Percentiles rank a stretch among this genome's conserved stretches.
These are phyloP conservation scores for Phytopythium litorale DNA, from an alignment of 352 stramenopile species.

Conservation along the genomic window DNA sequence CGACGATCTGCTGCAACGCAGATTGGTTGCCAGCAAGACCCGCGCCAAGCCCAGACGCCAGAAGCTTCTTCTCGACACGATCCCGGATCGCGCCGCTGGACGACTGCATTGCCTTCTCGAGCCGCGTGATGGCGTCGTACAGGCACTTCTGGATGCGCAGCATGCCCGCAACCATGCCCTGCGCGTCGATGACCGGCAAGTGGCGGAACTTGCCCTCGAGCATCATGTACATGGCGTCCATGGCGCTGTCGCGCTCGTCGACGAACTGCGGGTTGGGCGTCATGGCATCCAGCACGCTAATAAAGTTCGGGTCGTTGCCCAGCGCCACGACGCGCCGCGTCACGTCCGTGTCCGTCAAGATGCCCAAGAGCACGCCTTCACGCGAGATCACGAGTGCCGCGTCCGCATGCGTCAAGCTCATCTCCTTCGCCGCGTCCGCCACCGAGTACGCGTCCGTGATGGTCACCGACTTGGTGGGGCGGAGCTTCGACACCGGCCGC, in stretches of 20 bases:
- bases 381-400: slow-evolving; percentile 91
- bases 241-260: slow-evolving; percentile 83
- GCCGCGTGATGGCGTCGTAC: slow-evolving; percentile 96
- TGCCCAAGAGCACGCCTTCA: slow-evolving; percentile 90
- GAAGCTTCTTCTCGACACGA: slow-evolving; percentile 74
- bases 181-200: slow-evolving; percentile 92
- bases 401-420: slow-evolving; percentile 89
- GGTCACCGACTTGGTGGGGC: slow-evolving; percentile 88
- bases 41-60: slow-evolving; percentile 35
- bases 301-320: slow-evolving; percentile 82
- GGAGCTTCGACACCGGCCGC: slow-evolving; percentile 88
- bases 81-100: slow-evolving; percentile 69
- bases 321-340: slow-evolving; percentile 81
- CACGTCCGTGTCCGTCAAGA: slow-evolving; percentile 94
- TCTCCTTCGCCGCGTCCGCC: slow-evolving; percentile 85
- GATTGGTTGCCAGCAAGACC: slow-evolving; percentile 48
- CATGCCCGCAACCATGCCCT: slow-evolving; percentile 92
- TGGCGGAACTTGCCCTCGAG: slow-evolving; percentile 94
- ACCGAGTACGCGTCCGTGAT: slow-evolving; percentile 85
- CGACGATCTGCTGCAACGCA: slow-evolving; percentile 68
- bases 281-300: slow-evolving; percentile 83
- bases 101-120: slow-evolving; percentile 90
- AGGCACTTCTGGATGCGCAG: slow-evolving; percentile 99
- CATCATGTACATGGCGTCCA: slow-evolving; percentile 92
- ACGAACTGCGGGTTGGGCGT: slow-evolving; percentile 88